phyloP scores from a whole-genome alignment of 192 early-diverging fungal genomes.

The Mortierella alpina region DNA sequence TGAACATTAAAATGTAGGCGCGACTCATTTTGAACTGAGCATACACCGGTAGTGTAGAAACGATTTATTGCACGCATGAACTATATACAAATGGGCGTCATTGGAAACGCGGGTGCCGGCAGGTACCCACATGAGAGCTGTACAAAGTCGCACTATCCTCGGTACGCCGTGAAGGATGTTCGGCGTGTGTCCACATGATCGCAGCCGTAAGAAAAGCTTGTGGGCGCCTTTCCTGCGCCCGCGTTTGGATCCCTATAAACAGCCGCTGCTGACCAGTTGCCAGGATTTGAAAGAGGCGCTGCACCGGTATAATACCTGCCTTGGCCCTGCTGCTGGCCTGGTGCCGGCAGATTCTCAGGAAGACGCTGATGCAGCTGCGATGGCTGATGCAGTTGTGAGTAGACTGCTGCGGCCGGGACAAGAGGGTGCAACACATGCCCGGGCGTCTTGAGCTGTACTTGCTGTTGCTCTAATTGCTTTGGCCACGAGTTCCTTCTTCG shows the following conservation, averaged over 20 bases:
- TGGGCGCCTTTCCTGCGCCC: neutral
- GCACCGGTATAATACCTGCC: no score
- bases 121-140: neutral
- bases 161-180: constrained; percentile 18
- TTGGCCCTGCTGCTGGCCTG: no score
- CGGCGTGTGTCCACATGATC: constrained; percentile 3
- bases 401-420: neutral
- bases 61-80: neutral
- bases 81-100: neutral
- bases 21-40: no score
- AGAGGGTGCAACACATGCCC: constrained; percentile 6
- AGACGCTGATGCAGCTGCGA: constrained; percentile 4
- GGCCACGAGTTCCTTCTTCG: constrained; percentile 27
- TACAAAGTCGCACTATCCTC: constrained; percentile 2
- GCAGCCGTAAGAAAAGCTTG: neutral
- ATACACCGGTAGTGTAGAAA: no score
- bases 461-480: constrained; percentile 14
- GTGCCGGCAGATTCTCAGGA: neutral
- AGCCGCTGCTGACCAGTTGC: no score
- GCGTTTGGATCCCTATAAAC: neutral
- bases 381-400: constrained; percentile 8
- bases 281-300: no score
- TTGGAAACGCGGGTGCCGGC: neutral
- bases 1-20: no score
- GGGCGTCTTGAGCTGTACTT: constrained; percentile 5